phyloP scores from a whole-genome alignment of 768 basidiomycete genomes.

The Collybia sordida region DNA sequence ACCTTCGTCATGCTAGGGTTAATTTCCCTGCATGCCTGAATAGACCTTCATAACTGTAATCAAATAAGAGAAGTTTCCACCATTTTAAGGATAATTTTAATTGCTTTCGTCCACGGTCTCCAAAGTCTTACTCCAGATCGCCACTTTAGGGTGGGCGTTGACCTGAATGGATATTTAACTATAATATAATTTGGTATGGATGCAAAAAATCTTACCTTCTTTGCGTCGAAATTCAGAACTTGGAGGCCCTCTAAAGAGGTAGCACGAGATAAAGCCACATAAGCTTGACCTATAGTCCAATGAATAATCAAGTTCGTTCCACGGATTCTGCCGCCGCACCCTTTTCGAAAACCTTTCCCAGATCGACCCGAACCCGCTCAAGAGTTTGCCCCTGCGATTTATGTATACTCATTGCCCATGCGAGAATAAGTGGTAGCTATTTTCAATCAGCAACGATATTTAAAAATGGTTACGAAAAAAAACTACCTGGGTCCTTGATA shows the following conservation, averaged over 20 bases:
- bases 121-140: slow-evolving; percentile 70
- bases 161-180: slow-evolving; percentile 42
- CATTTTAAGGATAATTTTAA: neutral
- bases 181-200: no score
- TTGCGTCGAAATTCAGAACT: slow-evolving; percentile 74
- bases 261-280: slow-evolving; percentile 87
- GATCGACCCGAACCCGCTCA: slow-evolving; percentile 91
- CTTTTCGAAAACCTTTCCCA: slow-evolving; percentile 91
- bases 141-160: slow-evolving; percentile 69
- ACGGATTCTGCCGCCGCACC: slow-evolving; percentile 39
- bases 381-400: slow-evolving; percentile 98
- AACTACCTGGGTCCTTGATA: slow-evolving; percentile 74
- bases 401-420: slow-evolving; percentile 99
- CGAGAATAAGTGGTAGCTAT: slow-evolving; percentile 82
- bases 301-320: slow-evolving; percentile 2
- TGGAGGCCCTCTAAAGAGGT: slow-evolving; percentile 84
- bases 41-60: no score
- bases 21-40: no score
- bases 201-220: slow-evolving; percentile 49
- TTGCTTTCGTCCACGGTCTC: slow-evolving; percentile 39
- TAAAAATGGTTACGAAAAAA: neutral
- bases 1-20: no score
- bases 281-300: slow-evolving; percentile 69
- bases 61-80: no score
- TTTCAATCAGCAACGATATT: neutral